Conservation (phyloP, 2,329 filamentous ascomycete genomes). For the Ophiognomonia clavigignenti-juglandacearum region DNA sequence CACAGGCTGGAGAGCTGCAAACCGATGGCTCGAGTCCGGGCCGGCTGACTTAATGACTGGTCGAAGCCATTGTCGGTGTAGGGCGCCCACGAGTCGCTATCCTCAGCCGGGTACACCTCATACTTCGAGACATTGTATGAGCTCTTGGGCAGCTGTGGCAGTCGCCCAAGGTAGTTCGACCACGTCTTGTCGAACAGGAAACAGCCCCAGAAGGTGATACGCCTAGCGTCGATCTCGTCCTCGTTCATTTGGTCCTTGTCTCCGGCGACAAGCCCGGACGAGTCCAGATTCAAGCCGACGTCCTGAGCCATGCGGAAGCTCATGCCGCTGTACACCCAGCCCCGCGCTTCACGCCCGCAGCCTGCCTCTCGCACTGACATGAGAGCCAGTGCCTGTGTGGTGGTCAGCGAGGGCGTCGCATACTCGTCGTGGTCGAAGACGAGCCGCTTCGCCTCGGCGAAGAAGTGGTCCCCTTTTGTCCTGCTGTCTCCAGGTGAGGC, state of each 20-base stretch:
- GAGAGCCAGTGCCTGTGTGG: slow-evolving; percentile 85
- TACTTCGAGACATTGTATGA: slow-evolving; percentile 83
- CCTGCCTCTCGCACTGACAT: slow-evolving; percentile 97
- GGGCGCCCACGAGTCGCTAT: slow-evolving; percentile 79
- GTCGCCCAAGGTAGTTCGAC: slow-evolving; percentile 91
- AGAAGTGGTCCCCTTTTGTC: slow-evolving; percentile 94
- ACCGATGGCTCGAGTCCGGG: slow-evolving; percentile 75
- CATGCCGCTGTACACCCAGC: slow-evolving; percentile 98
- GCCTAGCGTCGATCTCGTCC: slow-evolving; percentile 79
- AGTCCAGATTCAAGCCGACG: slow-evolving; percentile 83
- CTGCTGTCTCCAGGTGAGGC: slow-evolving; percentile 67
- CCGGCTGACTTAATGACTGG: slow-evolving; percentile 69
- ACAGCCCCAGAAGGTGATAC: slow-evolving; percentile 96
- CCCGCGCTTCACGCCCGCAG: slow-evolving; percentile 88
- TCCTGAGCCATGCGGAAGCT: slow-evolving; percentile 97
- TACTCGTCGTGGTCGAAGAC: slow-evolving; percentile 91
- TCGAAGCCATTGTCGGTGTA: slow-evolving; percentile 82
- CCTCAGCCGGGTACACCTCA: slow-evolving; percentile 86
- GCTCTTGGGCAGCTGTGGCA: slow-evolving; percentile 77
- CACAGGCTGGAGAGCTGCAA: slow-evolving; percentile 79
- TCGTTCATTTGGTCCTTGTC: slow-evolving; percentile 62
- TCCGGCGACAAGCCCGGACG: slow-evolving; percentile 53
- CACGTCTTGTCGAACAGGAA: slow-evolving; percentile 99
- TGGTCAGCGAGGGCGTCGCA: slow-evolving; percentile 80
- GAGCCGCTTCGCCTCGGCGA: slow-evolving; percentile 84